A percentile compares a stretch with the other conserved stretches of the same genome.
These are phyloP conservation scores for Exserohilum turcica DNA, from an alignment of 2,329 filamentous ascomycete species.

Conservation along the genomic window DNA sequence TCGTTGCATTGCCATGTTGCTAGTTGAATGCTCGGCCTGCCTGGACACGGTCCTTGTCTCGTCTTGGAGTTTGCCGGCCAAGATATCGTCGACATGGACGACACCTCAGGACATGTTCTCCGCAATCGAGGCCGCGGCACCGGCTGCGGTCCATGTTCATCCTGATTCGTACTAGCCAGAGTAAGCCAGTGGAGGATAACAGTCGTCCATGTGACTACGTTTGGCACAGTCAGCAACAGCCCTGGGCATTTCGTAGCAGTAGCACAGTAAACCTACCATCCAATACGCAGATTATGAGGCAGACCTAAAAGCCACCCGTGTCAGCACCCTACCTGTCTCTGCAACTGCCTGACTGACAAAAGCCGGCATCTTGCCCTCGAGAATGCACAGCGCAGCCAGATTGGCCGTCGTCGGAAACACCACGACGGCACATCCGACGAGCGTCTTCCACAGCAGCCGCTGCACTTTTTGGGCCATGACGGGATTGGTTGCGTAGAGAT, in stretches of 20 bases:
- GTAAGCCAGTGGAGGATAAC: slow-evolving; percentile 46
- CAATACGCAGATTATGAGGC: slow-evolving; percentile 48
- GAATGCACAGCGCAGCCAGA: slow-evolving; percentile 36
- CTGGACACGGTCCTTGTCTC: background rate
- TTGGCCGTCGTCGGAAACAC: slow-evolving; percentile 49
- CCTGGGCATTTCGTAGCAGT: background rate
- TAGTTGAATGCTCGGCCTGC: background rate
- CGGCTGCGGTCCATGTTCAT: slow-evolving; percentile 12
- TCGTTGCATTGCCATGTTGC: slow-evolving; percentile 5
- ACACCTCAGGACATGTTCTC: background rate
- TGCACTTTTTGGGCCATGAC: slow-evolving; percentile 30
- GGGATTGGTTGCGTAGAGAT: slow-evolving; percentile 23
- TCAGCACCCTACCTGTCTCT: background rate
- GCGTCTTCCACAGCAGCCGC: slow-evolving; percentile 34
- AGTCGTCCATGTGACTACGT: slow-evolving; percentile 45
- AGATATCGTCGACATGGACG: background rate
- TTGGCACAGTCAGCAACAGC: slow-evolving; percentile 1
- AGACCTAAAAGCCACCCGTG: slow-evolving; percentile 28
- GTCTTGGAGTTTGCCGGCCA: background rate
- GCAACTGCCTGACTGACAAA: slow-evolving; percentile 31
- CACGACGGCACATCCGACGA: slow-evolving; percentile 45
- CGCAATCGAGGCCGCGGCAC: background rate
- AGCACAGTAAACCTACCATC: slow-evolving; percentile 43
- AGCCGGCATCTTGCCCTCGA: slow-evolving; percentile 44
- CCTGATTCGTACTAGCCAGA: slow-evolving; percentile 28